These are phyloP conservation scores for Dimargaris cristalligena DNA, from an alignment of 192 early-diverging fungal genomes.

Conservation along the genomic window DNA sequence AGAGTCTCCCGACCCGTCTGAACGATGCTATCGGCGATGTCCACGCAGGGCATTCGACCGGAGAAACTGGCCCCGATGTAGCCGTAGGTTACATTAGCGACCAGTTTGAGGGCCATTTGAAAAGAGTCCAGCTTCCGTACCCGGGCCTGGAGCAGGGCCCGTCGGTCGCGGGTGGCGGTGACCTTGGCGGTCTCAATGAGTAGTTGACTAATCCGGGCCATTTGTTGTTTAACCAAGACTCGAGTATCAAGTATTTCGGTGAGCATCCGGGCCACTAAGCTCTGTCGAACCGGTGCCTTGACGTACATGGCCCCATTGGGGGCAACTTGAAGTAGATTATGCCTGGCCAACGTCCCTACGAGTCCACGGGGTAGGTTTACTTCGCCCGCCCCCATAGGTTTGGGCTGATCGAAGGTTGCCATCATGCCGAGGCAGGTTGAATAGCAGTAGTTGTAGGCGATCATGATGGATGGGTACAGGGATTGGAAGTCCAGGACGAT, in stretches of 20 bases:
- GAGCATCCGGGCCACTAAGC: conserved; percentile 69
- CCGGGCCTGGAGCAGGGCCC: conserved; percentile 32
- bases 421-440: conserved; percentile 69
- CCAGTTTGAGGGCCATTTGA: conserved; percentile 75
- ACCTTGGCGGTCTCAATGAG: background rate
- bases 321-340: conserved; percentile 24
- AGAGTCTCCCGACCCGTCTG: conserved; percentile 68
- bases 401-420: background rate
- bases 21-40: conserved; percentile 85
- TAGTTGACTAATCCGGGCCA: conserved; percentile 30
- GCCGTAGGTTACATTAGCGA: conserved; percentile 89
- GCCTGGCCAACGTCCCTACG: conserved; percentile 30
- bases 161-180: background rate
- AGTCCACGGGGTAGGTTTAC: conserved; percentile 42
- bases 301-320: conserved; percentile 82
- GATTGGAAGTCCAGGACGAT: conserved; percentile 88
- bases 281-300: conserved; percentile 58
- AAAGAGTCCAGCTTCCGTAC: conserved; percentile 56
- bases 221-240: conserved; percentile 73
- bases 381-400: conserved; percentile 34
- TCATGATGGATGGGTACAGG: conserved; percentile 89
- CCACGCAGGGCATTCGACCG: conserved; percentile 77
- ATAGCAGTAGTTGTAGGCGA: conserved; percentile 91
- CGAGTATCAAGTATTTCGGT: conserved; percentile 75
- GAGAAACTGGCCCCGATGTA: conserved; percentile 72